A percentile compares a stretch with the other conserved stretches of the same genome.
Evolutionary conservation across 2,329 filamentous ascomycete genomes (phyloP).

Genomic region (Neocucurbitaria cava): DNA sequence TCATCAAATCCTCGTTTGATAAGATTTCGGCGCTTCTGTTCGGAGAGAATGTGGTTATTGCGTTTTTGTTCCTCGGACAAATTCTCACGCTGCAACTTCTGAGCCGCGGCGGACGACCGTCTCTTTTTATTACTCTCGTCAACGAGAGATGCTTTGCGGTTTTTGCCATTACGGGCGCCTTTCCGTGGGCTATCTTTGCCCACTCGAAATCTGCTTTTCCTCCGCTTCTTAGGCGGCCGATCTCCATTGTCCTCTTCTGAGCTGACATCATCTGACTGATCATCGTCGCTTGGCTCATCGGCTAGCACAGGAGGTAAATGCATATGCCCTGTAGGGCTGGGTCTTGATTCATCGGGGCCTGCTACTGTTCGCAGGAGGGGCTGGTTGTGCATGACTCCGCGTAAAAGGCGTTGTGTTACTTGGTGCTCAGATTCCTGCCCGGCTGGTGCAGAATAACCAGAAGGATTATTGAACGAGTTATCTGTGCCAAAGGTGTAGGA

Average conservation of each 20-base stretch:
- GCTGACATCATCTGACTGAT: constrained; percentile 29
- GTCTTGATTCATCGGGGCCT: constrained; percentile 10
- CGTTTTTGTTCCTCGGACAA: constrained; percentile 81
- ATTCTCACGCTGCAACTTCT: constrained; percentile 58
- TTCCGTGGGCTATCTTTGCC: constrained; percentile 29
- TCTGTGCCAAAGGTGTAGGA: constrained; percentile 47
- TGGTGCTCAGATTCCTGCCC: constrained; percentile 29
- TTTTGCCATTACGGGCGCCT: constrained; percentile 25
- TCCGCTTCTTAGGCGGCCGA: constrained; percentile 30
- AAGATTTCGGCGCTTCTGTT: constrained; percentile 82
- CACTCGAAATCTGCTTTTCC: constrained; percentile 24
- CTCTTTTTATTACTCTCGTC: constrained; percentile 36
- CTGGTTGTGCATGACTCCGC: constrained; percentile 29
- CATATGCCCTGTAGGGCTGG: constrained; percentile 15
- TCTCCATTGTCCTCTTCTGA: constrained; percentile 32
- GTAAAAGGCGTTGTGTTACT: constrained; percentile 34
- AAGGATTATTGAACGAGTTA: constrained; percentile 41
- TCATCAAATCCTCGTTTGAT: constrained; percentile 86
- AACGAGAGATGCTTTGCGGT: constrained; percentile 27
- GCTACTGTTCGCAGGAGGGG: constrained; percentile 16
- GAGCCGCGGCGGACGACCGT: constrained; percentile 28
- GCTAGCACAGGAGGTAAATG: constrained; percentile 2
- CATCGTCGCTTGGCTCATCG: constrained; percentile 25
- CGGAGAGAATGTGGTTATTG: constrained; percentile 85
- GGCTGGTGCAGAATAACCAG: constrained; percentile 34